These are phyloP conservation scores for Blastocystis sp. DNA, from an alignment of 352 stramenopile species.

Conservation along the genomic window DNA sequence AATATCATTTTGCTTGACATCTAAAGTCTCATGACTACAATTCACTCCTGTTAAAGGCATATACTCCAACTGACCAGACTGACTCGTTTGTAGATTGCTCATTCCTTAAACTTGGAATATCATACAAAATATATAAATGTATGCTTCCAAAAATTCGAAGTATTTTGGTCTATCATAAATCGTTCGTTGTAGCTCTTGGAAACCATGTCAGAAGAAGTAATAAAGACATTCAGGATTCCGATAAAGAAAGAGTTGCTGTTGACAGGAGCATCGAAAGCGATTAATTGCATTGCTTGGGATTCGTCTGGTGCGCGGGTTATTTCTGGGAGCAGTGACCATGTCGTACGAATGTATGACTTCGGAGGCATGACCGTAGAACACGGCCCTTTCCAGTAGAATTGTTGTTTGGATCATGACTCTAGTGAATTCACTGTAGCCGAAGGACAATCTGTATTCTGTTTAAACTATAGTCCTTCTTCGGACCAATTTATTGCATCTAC, in stretches of 20 bases:
- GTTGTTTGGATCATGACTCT: neutral
- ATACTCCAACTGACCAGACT: neutral
- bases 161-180: neutral
- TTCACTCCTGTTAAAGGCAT: no score
- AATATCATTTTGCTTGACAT: no score
- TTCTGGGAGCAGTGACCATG: constrained; percentile 29
- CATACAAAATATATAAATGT: neutral
- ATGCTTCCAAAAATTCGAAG: neutral
- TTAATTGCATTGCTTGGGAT: constrained; percentile 55
- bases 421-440: constrained; percentile 25
- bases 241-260: constrained; percentile 20
- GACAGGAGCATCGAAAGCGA: neutral
- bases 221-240: neutral
- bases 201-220: constrained; percentile 2
- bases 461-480: constrained; percentile 4
- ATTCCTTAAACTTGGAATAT: neutral
- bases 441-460: constrained; percentile 50
- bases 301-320: constrained; percentile 10
- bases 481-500: constrained; percentile 31
- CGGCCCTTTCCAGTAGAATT: constrained; percentile 31
- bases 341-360: constrained; percentile 59
- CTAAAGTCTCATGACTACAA: no score
- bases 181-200: neutral
- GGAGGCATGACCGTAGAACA: constrained; percentile 49
- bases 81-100: neutral